Evolutionary conservation across 352 stramenopile species (phyloP).

Genomic region (Pythium dissimile): DNA sequence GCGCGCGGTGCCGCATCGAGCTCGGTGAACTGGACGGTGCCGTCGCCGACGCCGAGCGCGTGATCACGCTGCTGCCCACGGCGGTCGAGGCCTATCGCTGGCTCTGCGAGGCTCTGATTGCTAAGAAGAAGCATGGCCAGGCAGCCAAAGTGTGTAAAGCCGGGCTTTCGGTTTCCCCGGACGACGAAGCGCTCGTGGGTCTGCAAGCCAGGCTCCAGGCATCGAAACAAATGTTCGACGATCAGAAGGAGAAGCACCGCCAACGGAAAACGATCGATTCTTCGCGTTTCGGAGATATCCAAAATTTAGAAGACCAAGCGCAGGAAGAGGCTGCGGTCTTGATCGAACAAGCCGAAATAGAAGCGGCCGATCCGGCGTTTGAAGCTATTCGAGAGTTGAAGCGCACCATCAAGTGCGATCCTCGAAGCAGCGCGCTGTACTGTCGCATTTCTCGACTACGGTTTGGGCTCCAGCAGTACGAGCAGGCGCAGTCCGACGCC

Average conservation of each 20-base stretch:
- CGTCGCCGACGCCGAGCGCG: conserved; percentile 12
- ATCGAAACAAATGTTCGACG: background rate
- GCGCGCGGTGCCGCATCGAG: conserved; percentile 11
- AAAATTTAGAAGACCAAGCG: background rate
- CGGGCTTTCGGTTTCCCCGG: conserved; percentile 5
- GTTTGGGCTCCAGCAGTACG: conserved; percentile 13
- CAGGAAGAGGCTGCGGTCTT: background rate
- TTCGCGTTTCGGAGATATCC: no score
- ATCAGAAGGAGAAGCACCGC: background rate
- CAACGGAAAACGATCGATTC: background rate
- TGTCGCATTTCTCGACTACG: background rate
- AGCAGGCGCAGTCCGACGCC: conserved; percentile 13
- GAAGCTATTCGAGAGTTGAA: conserved; percentile 13
- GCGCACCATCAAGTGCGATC: conserved; percentile 5
- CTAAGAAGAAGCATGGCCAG: background rate
- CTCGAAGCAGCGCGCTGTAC: background rate
- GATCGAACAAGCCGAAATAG: background rate
- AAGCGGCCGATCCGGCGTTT: conserved; percentile 15
- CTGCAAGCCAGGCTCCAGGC: background rate
- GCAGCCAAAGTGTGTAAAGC: conserved; percentile 13
- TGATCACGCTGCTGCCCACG: conserved; percentile 19
- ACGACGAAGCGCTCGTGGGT: conserved; percentile 9
- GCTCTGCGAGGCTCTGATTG: conserved; percentile 13
- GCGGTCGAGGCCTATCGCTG: conserved; percentile 12
- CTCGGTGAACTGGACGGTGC: conserved; percentile 13